Base-by-base conservation (phyloP, 148 eudicot genomes). In the Cornus florida region DNA sequence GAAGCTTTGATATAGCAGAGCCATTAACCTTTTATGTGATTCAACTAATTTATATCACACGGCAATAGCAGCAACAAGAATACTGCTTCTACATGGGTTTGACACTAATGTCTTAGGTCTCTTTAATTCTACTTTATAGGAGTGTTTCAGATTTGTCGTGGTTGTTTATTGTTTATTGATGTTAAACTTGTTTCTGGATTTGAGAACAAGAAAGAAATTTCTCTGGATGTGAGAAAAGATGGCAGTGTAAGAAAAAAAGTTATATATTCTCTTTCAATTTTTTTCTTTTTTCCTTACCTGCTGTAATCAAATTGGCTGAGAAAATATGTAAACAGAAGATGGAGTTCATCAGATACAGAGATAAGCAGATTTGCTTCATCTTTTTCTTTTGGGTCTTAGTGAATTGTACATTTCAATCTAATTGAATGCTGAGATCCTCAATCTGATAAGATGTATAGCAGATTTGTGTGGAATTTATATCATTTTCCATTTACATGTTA, bases 1-100 rank as follows among this genome's bases (percentile, higher is more conserved):
- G 76, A 76, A 73, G 78, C 82, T 81, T 67, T 62, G 39, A 35
- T 84, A 41, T 53, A 64, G 82, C 79, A 43, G 77, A 73, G 71
- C 82, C 81, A 77, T 67, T 77, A 22, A 70, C 66, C 46, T 71
- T 31, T 20, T n/a, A 53, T 57, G 43, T 5, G 22, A 57, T 72
- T 76, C 77, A 31, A 66, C 57, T 62, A 70, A 53, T 56, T 70
- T 53, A 33, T 35, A 74, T 67, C 56, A 68, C n/a, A 71, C 39
- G 31, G 16, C 23, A 2, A 35, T 59, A 71, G 77, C 80, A 71
- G 74, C 48, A 33, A 22, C 13, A 75, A 70, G 39, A 77, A 66
- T 59, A 65, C 17, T 20, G 73, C 75, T 84, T 78, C 78, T 70
- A 73, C 13, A 57, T 64, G 65, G 65, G 53, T 75, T 73, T 57